Percentiles rank a stretch among this genome's conserved stretches.
Conservation (phyloP, 2,329 filamentous ascomycete genomes). For the Cordyceps militaris region DNA sequence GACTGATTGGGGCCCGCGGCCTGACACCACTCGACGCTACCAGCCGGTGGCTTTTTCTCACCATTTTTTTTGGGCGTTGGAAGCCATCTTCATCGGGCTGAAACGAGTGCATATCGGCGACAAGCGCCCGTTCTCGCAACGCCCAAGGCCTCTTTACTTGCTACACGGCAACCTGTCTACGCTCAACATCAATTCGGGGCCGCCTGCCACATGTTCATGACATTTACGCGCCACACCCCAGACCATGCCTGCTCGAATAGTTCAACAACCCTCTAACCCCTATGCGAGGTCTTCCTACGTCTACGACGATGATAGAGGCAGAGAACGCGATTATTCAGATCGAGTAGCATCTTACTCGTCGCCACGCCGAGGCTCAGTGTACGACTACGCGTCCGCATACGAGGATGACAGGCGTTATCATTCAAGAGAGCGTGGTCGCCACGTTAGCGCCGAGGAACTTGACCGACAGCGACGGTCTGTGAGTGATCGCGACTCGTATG, state of each 20-base stretch:
- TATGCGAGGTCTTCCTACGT: slow-evolving; percentile 6
- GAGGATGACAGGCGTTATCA: slow-evolving; percentile 6
- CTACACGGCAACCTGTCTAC: not conserved
- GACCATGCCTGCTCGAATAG: slow-evolving; percentile 9
- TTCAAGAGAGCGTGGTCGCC: not conserved
- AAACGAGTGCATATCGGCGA: not conserved
- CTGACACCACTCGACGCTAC: slow-evolving; percentile 1
- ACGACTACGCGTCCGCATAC: not conserved
- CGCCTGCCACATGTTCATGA: slow-evolving; percentile 5
- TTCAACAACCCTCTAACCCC: slow-evolving; percentile 3
- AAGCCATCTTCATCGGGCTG: slow-evolving; percentile 1
- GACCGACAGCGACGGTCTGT: slow-evolving; percentile 20
- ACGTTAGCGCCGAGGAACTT: slow-evolving; percentile 18
- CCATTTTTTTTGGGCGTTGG: not conserved
- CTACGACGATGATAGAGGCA: slow-evolving; percentile 6
- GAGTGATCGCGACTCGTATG: slow-evolving; percentile 23
- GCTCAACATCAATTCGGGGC: not conserved
- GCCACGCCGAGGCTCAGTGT: slow-evolving; percentile 7
- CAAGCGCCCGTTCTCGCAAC: not conserved
- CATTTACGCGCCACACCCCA: not conserved
- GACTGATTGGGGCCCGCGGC: not conserved
- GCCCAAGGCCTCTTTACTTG: not conserved
- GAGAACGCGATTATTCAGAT: slow-evolving; percentile 1
- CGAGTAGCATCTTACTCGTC: not conserved
- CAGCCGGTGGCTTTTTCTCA: slow-evolving; percentile 1